Base-by-base conservation (phyloP, 495 filamentous ascomycete genomes). In the Parachaetomium inaequale region DNA sequence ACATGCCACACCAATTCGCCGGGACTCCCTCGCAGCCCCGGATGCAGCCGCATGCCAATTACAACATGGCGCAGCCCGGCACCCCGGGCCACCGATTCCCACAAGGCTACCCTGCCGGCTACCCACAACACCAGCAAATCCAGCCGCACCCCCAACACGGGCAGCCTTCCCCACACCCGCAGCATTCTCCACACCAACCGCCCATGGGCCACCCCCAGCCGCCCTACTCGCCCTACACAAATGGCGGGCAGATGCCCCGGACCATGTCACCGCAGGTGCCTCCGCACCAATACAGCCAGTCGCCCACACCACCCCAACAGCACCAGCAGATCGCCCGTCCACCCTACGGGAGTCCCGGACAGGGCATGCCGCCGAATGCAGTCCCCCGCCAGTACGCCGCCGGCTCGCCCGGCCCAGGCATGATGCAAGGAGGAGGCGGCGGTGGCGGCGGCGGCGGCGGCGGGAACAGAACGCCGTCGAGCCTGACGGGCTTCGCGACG, bases 1-100 rank as follows among this genome's bases (percentile, higher is more conserved):
- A 73, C 58, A 65, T 79, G 62, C 72, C 71, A 7, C 67, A 67
- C 14, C 75, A 75, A 36, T 67, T 74, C 45, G 74, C 71, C 14
- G 62, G 67, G n/a, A 74, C 66, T 52, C 72, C 75, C 14, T 59
- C 69, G n/a, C 76, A 75, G 51, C 69, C 67, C 26, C 77, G 72
- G 42, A 72, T 72, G 55, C 63, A 67, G 36, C 74, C 62, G 40
- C 72, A 73, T 50, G 31, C 61, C 17, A 62, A 66, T 19, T 67
- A 67, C 50, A 70, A 66, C 45, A 64, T 71, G 59, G 67, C 63
- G 23, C 74, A 72, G 28, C 64, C 71, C 11, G 66, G 55, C 1
- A 68, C 71, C 10, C 74, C 74, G 2, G 64, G 65, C 31, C 63
- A 65, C 15, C 66, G 73, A 17, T 75, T 66, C 42, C 63, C 67